Percentiles rank a stretch among this genome's conserved stretches.
These are phyloP conservation scores for Gossypium ekmanianum DNA, from an alignment of 345 rosid species.

Conservation along the genomic window DNA sequence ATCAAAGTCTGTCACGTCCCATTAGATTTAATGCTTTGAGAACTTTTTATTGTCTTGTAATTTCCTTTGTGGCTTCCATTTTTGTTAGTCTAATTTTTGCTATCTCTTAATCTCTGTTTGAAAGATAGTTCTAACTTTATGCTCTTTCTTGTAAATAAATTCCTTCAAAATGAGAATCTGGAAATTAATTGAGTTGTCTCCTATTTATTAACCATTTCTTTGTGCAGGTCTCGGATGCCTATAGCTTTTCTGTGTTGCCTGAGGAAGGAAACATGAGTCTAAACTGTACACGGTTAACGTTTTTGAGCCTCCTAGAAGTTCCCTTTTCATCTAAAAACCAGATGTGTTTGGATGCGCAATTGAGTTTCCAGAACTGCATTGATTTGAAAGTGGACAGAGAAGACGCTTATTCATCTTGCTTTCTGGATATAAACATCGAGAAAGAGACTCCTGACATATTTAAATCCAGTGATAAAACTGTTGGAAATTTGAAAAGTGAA, in stretches of 20 bases:
- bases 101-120: background rate
- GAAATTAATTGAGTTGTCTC: background rate
- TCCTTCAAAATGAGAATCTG: background rate
- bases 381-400: constrained; percentile 52
- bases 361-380: constrained; percentile 53
- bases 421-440: constrained; percentile 59
- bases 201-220: constrained; percentile 6
- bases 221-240: constrained; percentile 56
- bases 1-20: background rate
- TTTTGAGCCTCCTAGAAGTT: constrained; percentile 64
- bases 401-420: constrained; percentile 58
- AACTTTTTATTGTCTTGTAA: background rate
- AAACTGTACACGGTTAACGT: constrained; percentile 37
- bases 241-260: constrained; percentile 60
- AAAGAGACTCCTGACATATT: constrained; percentile 41
- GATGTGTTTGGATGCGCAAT: constrained; percentile 42
- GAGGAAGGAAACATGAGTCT: constrained; percentile 46
- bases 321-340: constrained; percentile 44
- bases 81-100: background rate
- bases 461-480: constrained; percentile 39
- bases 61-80: constrained; percentile 3
- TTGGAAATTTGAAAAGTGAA: constrained; percentile 44
- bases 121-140: constrained; percentile 2
- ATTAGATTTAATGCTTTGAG: background rate
- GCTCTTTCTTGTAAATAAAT: constrained; percentile 1